These are phyloP conservation scores for Arabis hirsuta DNA, from an alignment of 345 rosid genomes.

Conservation along the genomic window DNA sequence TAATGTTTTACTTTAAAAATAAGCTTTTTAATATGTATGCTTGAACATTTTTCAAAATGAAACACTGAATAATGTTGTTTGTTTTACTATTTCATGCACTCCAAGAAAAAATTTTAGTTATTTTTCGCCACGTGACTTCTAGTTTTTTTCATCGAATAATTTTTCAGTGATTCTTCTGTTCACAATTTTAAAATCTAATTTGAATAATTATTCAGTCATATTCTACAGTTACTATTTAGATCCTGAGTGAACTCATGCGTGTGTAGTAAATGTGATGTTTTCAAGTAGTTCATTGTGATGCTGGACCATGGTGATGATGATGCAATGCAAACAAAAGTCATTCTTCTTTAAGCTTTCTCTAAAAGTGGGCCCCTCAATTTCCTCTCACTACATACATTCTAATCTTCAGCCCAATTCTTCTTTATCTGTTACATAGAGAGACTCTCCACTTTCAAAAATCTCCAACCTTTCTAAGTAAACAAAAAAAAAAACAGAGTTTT, in stretches of 20 bases:
- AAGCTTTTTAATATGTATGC: no score
- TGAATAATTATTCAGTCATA: neutral
- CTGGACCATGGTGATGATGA: conserved; percentile 12
- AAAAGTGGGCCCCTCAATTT: conserved; percentile 18
- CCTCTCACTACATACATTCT: conserved; percentile 30
- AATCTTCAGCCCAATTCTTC: conserved; percentile 12
- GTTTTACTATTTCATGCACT: no score
- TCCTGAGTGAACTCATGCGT: conserved; percentile 19
- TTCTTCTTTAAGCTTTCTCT: conserved; percentile 29
- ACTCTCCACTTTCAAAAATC: neutral
- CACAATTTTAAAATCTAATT: neutral
- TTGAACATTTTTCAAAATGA: no score
- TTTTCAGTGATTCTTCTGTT: neutral
- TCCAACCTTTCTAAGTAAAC: neutral
- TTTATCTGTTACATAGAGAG: conserved; percentile 28
- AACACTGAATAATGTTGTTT: no score
- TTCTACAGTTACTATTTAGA: neutral
- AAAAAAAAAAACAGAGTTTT: neutral
- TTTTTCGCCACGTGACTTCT: neutral
- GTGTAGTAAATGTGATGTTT: conserved; percentile 32
- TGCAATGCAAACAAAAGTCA: conserved; percentile 33
- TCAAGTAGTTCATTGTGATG: conserved; percentile 39
- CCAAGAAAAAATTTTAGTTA: no score
- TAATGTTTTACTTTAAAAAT: no score
- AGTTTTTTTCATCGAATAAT: neutral